Evolutionary conservation across 768 basidiomycete genomes (phyloP).

Genomic region (Stropharia rugosoannulata): DNA sequence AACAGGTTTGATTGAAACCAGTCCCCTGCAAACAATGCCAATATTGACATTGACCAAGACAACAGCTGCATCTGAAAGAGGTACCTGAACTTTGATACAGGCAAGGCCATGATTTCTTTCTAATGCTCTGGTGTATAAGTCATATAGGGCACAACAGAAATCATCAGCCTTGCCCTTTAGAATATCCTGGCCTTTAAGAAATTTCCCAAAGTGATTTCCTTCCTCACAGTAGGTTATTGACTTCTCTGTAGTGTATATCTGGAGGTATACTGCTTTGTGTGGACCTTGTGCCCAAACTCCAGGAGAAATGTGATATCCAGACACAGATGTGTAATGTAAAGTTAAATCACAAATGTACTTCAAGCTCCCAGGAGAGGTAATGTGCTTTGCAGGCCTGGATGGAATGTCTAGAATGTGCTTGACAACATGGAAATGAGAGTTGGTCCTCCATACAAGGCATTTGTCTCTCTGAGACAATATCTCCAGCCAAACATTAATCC

Average conservation of each 20-base stretch:
- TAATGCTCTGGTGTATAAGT: too few relatives aligned
- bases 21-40: neutral
- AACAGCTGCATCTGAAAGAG: neutral
- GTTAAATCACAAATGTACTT: slow-evolving; percentile 22
- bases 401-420: slow-evolving; percentile 13
- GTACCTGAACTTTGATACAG: too few relatives aligned
- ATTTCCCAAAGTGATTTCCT: slow-evolving; percentile 16
- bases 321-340: slow-evolving; percentile 24
- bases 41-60: neutral
- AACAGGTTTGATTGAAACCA: neutral
- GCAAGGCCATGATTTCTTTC: too few relatives aligned
- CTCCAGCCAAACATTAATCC: slow-evolving; percentile 29
- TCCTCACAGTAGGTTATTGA: slow-evolving; percentile 21
- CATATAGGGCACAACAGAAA: slow-evolving; percentile 14
- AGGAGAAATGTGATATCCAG: slow-evolving; percentile 27
- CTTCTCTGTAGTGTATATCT: slow-evolving; percentile 32
- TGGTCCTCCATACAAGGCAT: slow-evolving; percentile 30
- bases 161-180: slow-evolving; percentile 3
- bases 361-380: slow-evolving; percentile 20
- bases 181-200: slow-evolving; percentile 13
- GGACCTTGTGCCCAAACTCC: slow-evolving; percentile 14
- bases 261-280: slow-evolving; percentile 19
- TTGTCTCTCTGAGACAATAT: slow-evolving; percentile 9
- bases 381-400: slow-evolving; percentile 10
- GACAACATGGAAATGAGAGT: slow-evolving; percentile 23